These are phyloP conservation scores for Candida lessepsii DNA, from an alignment of 805 yeast genomes.

Conservation along the genomic window DNA sequence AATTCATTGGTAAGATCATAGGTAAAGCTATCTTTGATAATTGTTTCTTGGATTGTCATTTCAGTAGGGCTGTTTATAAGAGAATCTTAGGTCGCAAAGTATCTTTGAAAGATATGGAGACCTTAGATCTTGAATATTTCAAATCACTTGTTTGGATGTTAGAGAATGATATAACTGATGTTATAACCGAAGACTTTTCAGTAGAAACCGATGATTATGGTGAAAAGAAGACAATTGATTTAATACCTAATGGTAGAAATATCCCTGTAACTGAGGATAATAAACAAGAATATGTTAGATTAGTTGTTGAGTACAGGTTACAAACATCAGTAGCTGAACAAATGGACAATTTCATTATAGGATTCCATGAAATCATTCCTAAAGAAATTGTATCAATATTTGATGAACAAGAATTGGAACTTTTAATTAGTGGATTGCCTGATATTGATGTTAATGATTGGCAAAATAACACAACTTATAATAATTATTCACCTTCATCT, in stretches of 20 bases:
- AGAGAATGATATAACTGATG: slow-evolving; percentile 94
- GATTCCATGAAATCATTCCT: slow-evolving; percentile 89
- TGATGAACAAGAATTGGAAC: slow-evolving; percentile 93
- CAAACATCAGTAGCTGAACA: slow-evolving; percentile 84
- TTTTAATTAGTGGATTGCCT: slow-evolving; percentile 90
- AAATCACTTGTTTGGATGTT: slow-evolving; percentile 94
- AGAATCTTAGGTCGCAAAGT: slow-evolving; percentile 76
- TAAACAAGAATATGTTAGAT: slow-evolving; percentile 82
- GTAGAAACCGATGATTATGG: slow-evolving; percentile 94
- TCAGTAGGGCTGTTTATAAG: slow-evolving; percentile 93
- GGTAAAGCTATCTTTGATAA: slow-evolving; percentile 93
- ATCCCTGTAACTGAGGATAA: slow-evolving; percentile 88
- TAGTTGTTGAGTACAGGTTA: slow-evolving; percentile 83
- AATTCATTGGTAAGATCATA: slow-evolving; percentile 88
- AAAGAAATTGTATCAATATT: slow-evolving; percentile 79
- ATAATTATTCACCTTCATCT: slow-evolving; percentile 77
- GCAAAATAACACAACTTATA: slow-evolving; percentile 81
- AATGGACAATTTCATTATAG: slow-evolving; percentile 77
- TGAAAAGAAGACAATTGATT: slow-evolving; percentile 78
- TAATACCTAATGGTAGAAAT: slow-evolving; percentile 77
- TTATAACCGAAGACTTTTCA: slow-evolving; percentile 90
- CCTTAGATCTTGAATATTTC: slow-evolving; percentile 86
- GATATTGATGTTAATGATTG: slow-evolving; percentile 96
- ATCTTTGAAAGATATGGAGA: slow-evolving; percentile 89
- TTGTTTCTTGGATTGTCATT: slow-evolving; percentile 87